Percentiles rank a stretch among this genome's conserved stretches.
Conservation (phyloP, 176 grass and related monocot genomes). For the Elaeis guineensis region DNA sequence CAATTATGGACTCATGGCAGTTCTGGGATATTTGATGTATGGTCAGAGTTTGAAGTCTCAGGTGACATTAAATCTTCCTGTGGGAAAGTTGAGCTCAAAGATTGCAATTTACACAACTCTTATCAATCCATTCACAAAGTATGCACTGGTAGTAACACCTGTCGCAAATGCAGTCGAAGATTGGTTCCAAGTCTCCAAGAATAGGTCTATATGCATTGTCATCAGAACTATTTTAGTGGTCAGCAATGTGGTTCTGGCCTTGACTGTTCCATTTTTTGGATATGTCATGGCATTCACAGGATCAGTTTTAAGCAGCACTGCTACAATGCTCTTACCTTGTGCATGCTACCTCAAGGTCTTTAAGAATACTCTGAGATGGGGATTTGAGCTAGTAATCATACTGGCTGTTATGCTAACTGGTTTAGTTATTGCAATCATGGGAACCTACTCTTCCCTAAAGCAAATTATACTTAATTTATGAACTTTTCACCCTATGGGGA, state of each 20-base stretch:
- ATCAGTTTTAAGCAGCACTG: constrained; percentile 51
- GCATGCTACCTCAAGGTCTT: constrained; percentile 77
- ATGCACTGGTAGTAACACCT: constrained; percentile 25
- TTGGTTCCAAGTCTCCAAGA: constrained; percentile 31
- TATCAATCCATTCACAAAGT: constrained; percentile 80
- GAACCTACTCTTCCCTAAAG: constrained; percentile 66
- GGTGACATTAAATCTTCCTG: constrained; percentile 67
- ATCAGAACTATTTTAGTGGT: constrained; percentile 53
- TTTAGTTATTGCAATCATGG: constrained; percentile 32
- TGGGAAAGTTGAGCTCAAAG: constrained; percentile 33
- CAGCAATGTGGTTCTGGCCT: constrained; percentile 52
- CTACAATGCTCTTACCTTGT: constrained; percentile 64
- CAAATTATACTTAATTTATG: constrained; percentile 49
- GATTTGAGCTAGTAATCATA: constrained; percentile 42
- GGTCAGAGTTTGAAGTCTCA: constrained; percentile 54
- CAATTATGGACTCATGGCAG: constrained; percentile 51
- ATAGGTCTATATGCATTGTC: constrained; percentile 16
- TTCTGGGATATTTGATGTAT: constrained; percentile 81
- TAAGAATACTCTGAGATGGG: constrained; percentile 28
- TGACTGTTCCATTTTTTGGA: constrained; percentile 54
- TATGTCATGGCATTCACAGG: constrained; percentile 53
- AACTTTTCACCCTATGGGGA: neutral
- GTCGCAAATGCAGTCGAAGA: constrained; percentile 66
- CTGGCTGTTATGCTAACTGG: constrained; percentile 41
- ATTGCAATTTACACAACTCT: constrained; percentile 79